These are phyloP conservation scores for Acacia pycnantha DNA, from an alignment of 331 rosid species.

Conservation along the genomic window DNA sequence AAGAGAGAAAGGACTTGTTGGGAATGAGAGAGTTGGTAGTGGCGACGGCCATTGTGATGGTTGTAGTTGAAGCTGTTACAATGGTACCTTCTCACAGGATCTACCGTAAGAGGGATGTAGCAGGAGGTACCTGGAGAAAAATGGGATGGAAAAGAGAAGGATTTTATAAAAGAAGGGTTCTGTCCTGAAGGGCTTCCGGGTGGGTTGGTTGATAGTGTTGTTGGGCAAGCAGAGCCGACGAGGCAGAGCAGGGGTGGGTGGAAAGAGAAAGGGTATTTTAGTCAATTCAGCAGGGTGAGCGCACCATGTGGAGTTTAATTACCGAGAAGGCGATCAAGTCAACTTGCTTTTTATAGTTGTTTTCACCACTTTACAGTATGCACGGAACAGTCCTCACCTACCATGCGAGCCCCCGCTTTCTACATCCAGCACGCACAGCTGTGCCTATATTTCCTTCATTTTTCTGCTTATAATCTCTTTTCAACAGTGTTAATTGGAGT, in stretches of 20 bases:
- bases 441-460: background rate
- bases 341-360: background rate
- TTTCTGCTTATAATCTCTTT: no score
- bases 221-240: slow-evolving; percentile 11
- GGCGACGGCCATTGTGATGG: slow-evolving; percentile 54
- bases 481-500: no score
- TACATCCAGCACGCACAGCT: background rate
- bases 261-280: slow-evolving; percentile 28
- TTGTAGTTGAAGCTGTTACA: background rate
- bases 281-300: background rate
- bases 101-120: background rate
- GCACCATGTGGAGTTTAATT: background rate
- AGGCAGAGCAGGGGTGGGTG: slow-evolving; percentile 50
- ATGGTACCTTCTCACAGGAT: background rate
- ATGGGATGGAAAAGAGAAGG: slow-evolving; percentile 13
- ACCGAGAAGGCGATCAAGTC: background rate
- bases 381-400: slow-evolving; percentile 1
- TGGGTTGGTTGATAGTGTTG: slow-evolving; percentile 27
- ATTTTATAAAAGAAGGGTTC: slow-evolving; percentile 49
- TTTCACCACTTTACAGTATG: background rate
- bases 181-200: background rate
- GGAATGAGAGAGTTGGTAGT: slow-evolving; percentile 50
- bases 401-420: background rate
- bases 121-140: slow-evolving; percentile 37
- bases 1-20: slow-evolving; percentile 51